Percentiles rank a stretch among this genome's conserved stretches.
These are phyloP conservation scores for Thermothielavioides terrestris DNA, from an alignment of 495 filamentous ascomycete species.

Conservation along the genomic window DNA sequence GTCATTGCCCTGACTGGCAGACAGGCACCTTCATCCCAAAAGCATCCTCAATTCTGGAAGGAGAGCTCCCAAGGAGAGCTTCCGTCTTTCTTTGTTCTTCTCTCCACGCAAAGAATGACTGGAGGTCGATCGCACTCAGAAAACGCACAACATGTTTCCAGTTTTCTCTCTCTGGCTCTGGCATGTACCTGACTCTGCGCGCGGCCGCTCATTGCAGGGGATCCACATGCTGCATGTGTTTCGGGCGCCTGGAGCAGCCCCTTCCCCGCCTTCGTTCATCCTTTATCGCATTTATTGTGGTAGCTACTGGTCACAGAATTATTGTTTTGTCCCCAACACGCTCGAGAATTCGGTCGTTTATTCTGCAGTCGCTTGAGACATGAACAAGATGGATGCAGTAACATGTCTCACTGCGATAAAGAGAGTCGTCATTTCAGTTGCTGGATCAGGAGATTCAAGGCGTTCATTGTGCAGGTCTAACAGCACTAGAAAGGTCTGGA, in stretches of 20 bases:
- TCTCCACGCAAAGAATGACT: background rate
- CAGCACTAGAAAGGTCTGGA: no score
- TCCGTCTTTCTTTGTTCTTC: background rate
- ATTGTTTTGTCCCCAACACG: background rate
- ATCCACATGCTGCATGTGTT: background rate
- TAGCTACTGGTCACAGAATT: background rate
- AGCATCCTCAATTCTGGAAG: background rate
- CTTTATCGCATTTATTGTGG: background rate
- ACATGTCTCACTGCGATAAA: background rate
- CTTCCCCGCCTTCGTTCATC: background rate
- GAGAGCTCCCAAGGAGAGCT: slow-evolving; percentile 1
- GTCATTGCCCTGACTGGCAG: slow-evolving; percentile 3
- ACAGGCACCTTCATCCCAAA: background rate
- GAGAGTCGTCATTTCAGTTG: no score
- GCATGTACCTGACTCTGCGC: no score
- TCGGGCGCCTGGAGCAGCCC: background rate
- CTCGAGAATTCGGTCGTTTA: background rate
- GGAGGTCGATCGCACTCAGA: no score
- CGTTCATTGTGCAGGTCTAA: no score
- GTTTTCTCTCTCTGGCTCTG: background rate
- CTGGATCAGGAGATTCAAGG: no score
- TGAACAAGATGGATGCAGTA: background rate
- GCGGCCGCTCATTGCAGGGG: background rate
- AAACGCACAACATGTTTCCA: background rate
- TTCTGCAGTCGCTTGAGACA: background rate